Evolutionary conservation across 2,329 filamentous ascomycete genomes (phyloP).

Genomic region (Sphaerulina populicola): DNA sequence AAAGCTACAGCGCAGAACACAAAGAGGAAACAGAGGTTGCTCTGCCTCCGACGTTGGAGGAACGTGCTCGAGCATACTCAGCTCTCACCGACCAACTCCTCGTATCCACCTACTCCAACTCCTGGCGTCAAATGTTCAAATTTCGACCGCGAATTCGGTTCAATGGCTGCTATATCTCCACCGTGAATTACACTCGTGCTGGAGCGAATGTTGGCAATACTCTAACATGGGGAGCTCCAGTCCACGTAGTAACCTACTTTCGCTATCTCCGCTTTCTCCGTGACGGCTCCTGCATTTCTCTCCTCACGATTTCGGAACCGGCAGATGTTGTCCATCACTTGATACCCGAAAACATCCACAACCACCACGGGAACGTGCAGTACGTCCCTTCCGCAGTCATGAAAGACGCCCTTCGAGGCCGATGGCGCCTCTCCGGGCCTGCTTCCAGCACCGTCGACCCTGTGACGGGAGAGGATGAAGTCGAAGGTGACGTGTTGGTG

Average conservation of each 20-base stretch:
- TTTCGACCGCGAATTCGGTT: slow-evolving; percentile 79
- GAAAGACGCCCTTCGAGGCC: slow-evolving; percentile 57
- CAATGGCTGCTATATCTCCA: slow-evolving; percentile 93
- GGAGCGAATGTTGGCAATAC: slow-evolving; percentile 65
- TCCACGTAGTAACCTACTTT: slow-evolving; percentile 96
- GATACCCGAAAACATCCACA: slow-evolving; percentile 57
- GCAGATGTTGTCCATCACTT: slow-evolving; percentile 80
- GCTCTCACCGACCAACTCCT: slow-evolving; percentile 26
- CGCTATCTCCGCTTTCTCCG: slow-evolving; percentile 93
- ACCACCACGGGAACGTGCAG: slow-evolving; percentile 34
- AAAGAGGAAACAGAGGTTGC: slow-evolving; percentile 21
- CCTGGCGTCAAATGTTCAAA: slow-evolving; percentile 63
- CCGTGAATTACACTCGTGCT: slow-evolving; percentile 84
- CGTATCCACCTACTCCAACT: slow-evolving; percentile 27
- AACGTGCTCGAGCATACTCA: slow-evolving; percentile 20
- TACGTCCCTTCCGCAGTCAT: slow-evolving; percentile 49
- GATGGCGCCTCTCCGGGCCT: slow-evolving; percentile 57
- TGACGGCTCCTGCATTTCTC: slow-evolving; percentile 71
- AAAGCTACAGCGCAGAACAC: background rate
- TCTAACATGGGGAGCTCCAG: slow-evolving; percentile 68
- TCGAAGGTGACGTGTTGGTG: slow-evolving; percentile 63
- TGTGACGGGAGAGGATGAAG: slow-evolving; percentile 30
- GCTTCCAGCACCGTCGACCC: slow-evolving; percentile 14
- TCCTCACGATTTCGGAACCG: slow-evolving; percentile 74
- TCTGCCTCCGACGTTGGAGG: slow-evolving; percentile 18